phyloP scores from a whole-genome alignment of 208 protist genomes.

The Novymonas esmeraldas region DNA sequence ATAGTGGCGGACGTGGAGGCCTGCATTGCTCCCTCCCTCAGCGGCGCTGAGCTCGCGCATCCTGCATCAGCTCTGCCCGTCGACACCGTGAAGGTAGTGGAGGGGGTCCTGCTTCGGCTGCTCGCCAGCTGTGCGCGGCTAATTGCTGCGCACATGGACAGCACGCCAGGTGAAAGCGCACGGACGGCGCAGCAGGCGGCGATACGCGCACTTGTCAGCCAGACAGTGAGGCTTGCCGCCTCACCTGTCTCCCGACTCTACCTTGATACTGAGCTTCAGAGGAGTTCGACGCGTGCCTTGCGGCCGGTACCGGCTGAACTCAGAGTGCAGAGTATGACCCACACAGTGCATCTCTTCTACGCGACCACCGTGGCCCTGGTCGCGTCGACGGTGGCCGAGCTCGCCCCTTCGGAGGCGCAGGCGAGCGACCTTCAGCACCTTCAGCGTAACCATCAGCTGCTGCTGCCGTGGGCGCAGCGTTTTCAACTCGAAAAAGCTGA shows the following conservation, averaged over 20 bases:
- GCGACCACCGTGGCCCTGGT: not conserved
- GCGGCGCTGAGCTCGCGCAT: not conserved
- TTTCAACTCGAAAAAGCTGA: not conserved
- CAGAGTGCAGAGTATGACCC: not conserved
- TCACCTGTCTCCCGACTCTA: constrained; percentile 11
- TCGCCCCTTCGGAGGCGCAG: not conserved
- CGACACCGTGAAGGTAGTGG: constrained; percentile 9
- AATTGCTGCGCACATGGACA: constrained; percentile 4
- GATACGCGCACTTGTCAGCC: constrained; percentile 3
- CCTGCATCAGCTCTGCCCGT: not conserved
- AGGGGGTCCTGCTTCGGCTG: constrained; percentile 19
- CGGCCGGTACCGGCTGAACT: not conserved
- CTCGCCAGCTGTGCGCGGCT: constrained; percentile 26
- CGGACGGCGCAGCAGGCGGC: not conserved
- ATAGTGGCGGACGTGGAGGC: constrained; percentile 19
- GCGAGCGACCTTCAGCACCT: not conserved
- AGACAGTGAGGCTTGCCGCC: not conserved
- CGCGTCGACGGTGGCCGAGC: too few species aligned
- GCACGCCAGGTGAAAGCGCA: not conserved
- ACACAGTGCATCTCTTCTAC: constrained; percentile 4
- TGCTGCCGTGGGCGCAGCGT: constrained; percentile 11
- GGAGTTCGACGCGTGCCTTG: not conserved
- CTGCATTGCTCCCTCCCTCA: constrained; percentile 1
- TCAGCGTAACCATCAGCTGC: not conserved
- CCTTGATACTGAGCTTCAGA: not conserved